Evolutionary conservation across 163 green algal genomes (phyloP).

Genomic region (Scenedesmus sp.): DNA sequence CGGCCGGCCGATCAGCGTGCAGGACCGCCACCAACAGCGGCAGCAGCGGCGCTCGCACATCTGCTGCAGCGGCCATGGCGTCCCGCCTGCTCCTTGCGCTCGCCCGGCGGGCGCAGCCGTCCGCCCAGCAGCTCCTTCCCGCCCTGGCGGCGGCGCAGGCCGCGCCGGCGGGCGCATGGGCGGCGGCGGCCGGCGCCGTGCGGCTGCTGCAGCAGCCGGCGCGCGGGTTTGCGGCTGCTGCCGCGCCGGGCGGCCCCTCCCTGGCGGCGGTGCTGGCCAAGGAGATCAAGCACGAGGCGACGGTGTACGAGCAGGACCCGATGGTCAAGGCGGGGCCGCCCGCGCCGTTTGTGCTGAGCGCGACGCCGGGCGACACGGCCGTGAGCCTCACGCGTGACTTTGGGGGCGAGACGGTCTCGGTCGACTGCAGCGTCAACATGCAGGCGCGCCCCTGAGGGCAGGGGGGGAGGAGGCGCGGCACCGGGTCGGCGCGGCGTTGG

Average conservation of each 20-base stretch:
- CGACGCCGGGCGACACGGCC: constrained; percentile 26
- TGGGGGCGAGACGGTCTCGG: constrained; percentile 30
- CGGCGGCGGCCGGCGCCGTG: too few species aligned
- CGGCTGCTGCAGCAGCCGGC: background rate
- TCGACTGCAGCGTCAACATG: constrained; percentile 44
- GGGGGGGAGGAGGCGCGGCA: background rate
- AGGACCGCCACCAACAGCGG: too few species aligned
- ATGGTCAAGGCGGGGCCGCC: constrained; percentile 41
- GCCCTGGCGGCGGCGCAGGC: too few species aligned
- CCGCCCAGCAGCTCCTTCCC: too few species aligned
- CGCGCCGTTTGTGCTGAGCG: constrained; percentile 45
- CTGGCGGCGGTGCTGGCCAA: constrained; percentile 16
- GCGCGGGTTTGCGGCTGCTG: background rate
- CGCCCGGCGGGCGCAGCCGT: too few species aligned
- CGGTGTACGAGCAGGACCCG: constrained; percentile 29
- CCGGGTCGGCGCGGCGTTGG: too few species aligned
- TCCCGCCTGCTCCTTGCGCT: too few species aligned
- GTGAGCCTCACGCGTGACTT: constrained; percentile 36
- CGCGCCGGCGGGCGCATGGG: too few species aligned
- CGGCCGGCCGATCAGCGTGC: too few species aligned
- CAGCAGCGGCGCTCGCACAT: too few species aligned
- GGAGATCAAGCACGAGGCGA: constrained; percentile 53
- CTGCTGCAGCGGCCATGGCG: too few species aligned
- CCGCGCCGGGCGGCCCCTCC: background rate
- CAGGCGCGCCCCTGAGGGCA: constrained; percentile 14